phyloP scores from a whole-genome alignment of 768 basidiomycete genomes.

The Leccinellum luteum region DNA sequence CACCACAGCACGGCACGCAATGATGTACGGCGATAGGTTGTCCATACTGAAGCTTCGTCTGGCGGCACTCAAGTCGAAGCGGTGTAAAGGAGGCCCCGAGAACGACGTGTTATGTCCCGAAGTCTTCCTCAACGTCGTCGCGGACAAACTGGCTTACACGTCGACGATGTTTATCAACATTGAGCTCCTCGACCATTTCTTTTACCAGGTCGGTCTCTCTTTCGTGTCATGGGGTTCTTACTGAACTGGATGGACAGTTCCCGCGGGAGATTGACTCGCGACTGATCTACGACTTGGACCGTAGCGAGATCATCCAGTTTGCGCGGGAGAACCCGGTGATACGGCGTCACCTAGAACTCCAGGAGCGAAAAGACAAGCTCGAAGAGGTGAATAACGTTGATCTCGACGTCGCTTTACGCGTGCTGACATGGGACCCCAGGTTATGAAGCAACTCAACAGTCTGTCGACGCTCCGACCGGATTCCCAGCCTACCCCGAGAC shows the following conservation, averaged over 20 bases:
- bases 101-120: conserved; percentile 93
- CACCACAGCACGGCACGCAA: conserved; percentile 80
- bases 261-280: conserved; percentile 96
- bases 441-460: conserved; percentile 94
- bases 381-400: conserved; percentile 65
- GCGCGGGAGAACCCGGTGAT: conserved; percentile 95
- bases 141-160: conserved; percentile 94
- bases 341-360: conserved; percentile 83
- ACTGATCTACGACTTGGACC: conserved; percentile 89
- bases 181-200: conserved; percentile 96
- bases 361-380: conserved; percentile 95
- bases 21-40: conserved; percentile 81
- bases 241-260: conserved; percentile 53
- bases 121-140: conserved; percentile 93
- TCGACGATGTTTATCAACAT: conserved; percentile 99
- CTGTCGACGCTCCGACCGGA: conserved; percentile 87
- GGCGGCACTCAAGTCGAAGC: conserved; percentile 81
- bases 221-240: not conserved
- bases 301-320: conserved; percentile 85
- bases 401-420: not conserved
- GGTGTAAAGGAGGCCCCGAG: conserved; percentile 85
- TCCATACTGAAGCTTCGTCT: conserved; percentile 83
- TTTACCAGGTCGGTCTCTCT: conserved; percentile 74
- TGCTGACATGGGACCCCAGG: conserved; percentile 42
- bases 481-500: conserved; percentile 66